Evolutionary conservation across 2,329 filamentous ascomycete genomes (phyloP), one percentile per base, ranked within the genome.

Genomic region (Neopestalotiopsis clavispora): DNA sequence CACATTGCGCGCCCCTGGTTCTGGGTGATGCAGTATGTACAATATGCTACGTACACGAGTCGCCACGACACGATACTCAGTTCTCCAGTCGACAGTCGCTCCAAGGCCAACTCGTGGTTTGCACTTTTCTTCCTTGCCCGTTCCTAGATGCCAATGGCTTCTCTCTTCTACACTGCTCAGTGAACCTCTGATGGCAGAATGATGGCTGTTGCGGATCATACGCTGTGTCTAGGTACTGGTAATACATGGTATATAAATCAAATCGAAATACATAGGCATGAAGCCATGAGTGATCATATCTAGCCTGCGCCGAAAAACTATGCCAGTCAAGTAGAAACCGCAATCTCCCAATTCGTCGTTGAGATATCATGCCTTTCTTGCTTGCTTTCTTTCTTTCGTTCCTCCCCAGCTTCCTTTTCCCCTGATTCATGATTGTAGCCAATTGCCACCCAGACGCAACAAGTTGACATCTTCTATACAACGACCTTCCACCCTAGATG

Each of bases 401-500:
- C 23, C 34, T 38, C 34, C 34, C 34, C 34, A 13, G 10, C 49
- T 56, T 14, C 28, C 57, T 23, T 59, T 13, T 17, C 59, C 13
- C 13, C 5, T 62, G 17, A 32, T 17, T 40, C 28, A 17, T 34
- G n/a, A 62, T 40, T 28, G 57, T 28, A 59, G 13, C 30, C 56
- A 28, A n/a, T 56, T 23, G 20, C 14, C 49, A 56, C 17, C 49
- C 49, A 10, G 1, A 38, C 34, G 34, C 34, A 38, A 7, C 17
- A 52, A 52, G 9, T 28, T 34, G 57, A 59, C 20, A 34, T 52
- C 17, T n/a, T 58, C 63, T 66, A 66, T 57, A 66, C 63, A 66
- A 66, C n/a, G 13, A 57, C 52, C 23, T 6, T 28, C 2, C 61
- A 32, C 20, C 14, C 12, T 13, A 45, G 10, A 10, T 13, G 9